Base-by-base conservation (phyloP, 2,329 filamentous ascomycete species). In the Aspergillus aculeatus region DNA sequence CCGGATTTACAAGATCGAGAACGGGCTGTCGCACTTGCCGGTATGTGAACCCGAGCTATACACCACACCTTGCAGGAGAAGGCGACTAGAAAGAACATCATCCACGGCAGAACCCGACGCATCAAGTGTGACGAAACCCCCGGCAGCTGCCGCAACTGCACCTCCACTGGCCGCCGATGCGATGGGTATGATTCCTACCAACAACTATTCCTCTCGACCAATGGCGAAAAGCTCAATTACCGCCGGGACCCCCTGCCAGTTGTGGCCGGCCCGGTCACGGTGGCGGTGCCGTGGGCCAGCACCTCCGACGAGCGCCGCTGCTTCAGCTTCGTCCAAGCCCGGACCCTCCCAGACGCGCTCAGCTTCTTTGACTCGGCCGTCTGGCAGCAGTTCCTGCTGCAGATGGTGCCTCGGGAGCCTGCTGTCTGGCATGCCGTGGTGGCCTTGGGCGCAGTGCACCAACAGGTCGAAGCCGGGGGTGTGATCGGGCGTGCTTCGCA, bases 231-330 rank as follows among this genome's bases (percentile, higher is more conserved):
- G 38, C n/a, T 2, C 16, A 7, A 9, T 9, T 1, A 9, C 6
- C 38, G 14, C 16, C 38, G 2, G 38, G 12, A 19, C 5, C 12
- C 11, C 11, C 16, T 5, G n/a, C 1, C 16, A n/a, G 16, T 2
- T 6, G 38, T 44, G 5, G 16, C 38, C 5, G 16, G 7, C 14
- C 38, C 38, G 16, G 10, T 44, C 38, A n/a, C 16, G 6, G 16
- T 9, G 5, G 16, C 16, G 6, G 38, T 44, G 16, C 16, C 38
- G 38, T 44, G 38, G 38, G 16, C 38, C 16, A 16, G 5, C 16
- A 56, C 53, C 10, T 56, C 53, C n/a, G 55, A 57, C 9, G 55
- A 57, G 32, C 48, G 55, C 12, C 55, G 47, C 6, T 57, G 55
- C n/a, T 48, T 57, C 16, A 24, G 35, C 10, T 50, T 44, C 5